Base-by-base conservation (phyloP, 2,329 filamentous ascomycete genomes). In the Xylariaceae sp. region DNA sequence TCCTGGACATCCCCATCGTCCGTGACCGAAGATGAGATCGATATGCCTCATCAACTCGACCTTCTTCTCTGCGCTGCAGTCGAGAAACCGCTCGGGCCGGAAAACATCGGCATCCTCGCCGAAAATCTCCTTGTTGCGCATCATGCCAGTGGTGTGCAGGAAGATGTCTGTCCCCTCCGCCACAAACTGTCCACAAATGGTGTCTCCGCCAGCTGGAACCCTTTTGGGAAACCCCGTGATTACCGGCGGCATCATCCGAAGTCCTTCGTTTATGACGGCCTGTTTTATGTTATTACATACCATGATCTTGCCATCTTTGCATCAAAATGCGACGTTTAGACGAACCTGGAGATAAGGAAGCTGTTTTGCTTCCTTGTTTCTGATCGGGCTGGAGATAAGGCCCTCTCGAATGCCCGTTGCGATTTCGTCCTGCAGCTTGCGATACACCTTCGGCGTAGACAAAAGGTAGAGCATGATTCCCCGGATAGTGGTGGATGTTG, bases 181-280 rank as follows among this genome's bases (percentile, higher is more conserved):
- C 4, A 70, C 60, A 39, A 65, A 66, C 44, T 60, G 57, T 8
- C 66, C 67, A 39, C 60, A 62, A 4, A 70, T 55, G 3, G 50
- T 66, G 42, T 69, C 68, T 18, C 68, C 68, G 8, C 65, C 67
- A 1, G 56, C 42, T 3, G 68, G 68, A 7, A 70, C 66, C 34
- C 57, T 64, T 58, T 69, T 70, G 11, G 65, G 64, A 15, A 70
- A 67, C 1, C 66, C 66, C 0, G 54, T 62, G 35, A 62, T 62
- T 1, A 59, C 59, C 1, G 68, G 65, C 2, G 68, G 65, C 10
- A 66, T 55, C 63, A 69, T 67, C 44, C 67, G 61, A 5, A 70
- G 37, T 2, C 68, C 67, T 60, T 70, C 68, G n/a, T 64, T 55
- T 47, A 70, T 66, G 3, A 70, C 63, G 18, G 68, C 68, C 67